Percentiles rank a stretch among this genome's conserved stretches.
Evolutionary conservation across 106 monocot species (phyloP).

Genomic region (Dendrobium chrysotoxum): DNA sequence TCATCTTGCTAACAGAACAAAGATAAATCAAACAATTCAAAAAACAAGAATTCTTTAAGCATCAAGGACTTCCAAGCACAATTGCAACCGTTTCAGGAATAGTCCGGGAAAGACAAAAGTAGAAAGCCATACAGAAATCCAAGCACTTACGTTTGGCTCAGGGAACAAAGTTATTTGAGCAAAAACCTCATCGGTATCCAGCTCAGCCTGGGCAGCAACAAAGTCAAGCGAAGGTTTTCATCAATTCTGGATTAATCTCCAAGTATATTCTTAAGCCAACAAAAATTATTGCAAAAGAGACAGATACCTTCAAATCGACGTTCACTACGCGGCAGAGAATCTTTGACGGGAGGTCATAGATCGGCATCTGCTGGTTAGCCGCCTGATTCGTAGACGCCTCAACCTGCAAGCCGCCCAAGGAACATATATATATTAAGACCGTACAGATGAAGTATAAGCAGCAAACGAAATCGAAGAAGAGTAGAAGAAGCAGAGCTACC

Average conservation of each 20-base stretch:
- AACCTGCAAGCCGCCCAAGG: conserved; percentile 30
- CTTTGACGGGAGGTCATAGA: conserved; percentile 73
- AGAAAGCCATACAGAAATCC: background rate
- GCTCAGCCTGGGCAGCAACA: conserved; percentile 50
- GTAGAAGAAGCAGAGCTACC: conserved; percentile 19
- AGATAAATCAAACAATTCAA: background rate
- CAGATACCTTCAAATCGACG: conserved; percentile 64
- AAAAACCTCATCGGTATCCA: conserved; percentile 87
- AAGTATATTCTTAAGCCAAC: background rate
- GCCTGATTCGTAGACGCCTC: conserved; percentile 88
- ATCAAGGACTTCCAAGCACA: too few species aligned
- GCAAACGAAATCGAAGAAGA: background rate
- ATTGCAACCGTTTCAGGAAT: too few species aligned
- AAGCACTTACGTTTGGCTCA: conserved; percentile 38
- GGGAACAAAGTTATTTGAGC: conserved; percentile 87
- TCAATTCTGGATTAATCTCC: background rate
- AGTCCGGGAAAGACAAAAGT: too few species aligned
- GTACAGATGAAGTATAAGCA: background rate
- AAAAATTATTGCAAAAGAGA: background rate
- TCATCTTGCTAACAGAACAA: conserved; percentile 54
- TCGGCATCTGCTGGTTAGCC: conserved; percentile 65
- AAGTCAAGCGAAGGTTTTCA: background rate
- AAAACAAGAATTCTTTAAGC: background rate
- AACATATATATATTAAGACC: too few species aligned
- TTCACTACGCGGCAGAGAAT: conserved; percentile 90